These are phyloP conservation scores for Acacia acuminata DNA, from an alignment of 306 rosid genomes.

Conservation along the genomic window DNA sequence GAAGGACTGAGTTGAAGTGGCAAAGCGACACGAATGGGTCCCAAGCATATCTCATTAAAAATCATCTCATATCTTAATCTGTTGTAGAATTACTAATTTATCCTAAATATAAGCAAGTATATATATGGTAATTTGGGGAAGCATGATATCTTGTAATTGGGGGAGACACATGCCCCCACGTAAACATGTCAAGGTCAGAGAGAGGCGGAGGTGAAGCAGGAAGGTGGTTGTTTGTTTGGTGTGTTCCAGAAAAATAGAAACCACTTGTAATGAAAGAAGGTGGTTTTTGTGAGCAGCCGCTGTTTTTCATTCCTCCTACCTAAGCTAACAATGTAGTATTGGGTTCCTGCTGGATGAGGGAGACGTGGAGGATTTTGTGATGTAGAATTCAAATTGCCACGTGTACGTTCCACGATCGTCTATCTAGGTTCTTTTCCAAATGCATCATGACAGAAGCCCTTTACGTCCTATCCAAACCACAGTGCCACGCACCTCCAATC, in stretches of 20 bases:
- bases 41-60: background rate
- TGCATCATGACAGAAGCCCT: constrained; percentile 52
- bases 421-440: constrained; percentile 50
- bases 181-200: constrained; percentile 19
- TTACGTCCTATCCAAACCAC: constrained; percentile 53
- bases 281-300: constrained; percentile 52
- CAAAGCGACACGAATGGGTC: constrained; percentile 1
- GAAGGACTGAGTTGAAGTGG: background rate
- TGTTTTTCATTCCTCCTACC: constrained; percentile 37
- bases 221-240: constrained; percentile 17
- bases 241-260: constrained; percentile 24
- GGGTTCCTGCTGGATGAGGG: constrained; percentile 29
- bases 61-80: background rate
- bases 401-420: constrained; percentile 31
- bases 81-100: background rate
- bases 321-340: constrained; percentile 13
- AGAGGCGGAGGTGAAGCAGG: background rate
- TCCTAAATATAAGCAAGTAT: no score
- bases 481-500: constrained; percentile 17
- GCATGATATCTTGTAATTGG: background rate
- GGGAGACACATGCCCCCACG: constrained; percentile 1
- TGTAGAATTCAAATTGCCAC: constrained; percentile 41
- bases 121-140: constrained; percentile 20
- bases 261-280: constrained; percentile 28
- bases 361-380: background rate